Conservation (phyloP, 257 asterid species). For the Scutellaria minor region DNA sequence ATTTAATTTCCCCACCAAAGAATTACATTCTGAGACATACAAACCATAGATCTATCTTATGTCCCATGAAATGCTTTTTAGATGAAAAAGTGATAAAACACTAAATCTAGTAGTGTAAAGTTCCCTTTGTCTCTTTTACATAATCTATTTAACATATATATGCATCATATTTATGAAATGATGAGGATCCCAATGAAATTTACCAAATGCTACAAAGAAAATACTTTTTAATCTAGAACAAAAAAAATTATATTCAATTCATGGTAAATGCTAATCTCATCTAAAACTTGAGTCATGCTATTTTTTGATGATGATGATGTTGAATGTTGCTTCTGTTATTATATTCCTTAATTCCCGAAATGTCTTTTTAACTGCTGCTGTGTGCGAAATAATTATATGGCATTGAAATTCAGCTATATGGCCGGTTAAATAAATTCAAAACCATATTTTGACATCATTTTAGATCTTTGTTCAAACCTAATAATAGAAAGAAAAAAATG, state of each 20-base stretch:
- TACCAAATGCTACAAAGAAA: neutral
- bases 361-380: too few relatives aligned
- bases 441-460: too few relatives aligned
- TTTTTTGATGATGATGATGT: neutral
- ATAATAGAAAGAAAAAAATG: too few relatives aligned
- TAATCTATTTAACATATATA: neutral
- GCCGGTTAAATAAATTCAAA: too few relatives aligned
- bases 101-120: neutral
- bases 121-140: neutral
- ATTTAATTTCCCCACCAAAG: neutral
- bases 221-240: neutral
- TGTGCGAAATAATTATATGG: too few relatives aligned
- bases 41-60: neutral
- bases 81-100: neutral
- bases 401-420: too few relatives aligned
- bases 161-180: neutral
- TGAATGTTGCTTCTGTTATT: neutral
- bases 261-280: neutral
- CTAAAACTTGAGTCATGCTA: constrained; percentile 6
- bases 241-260: neutral
- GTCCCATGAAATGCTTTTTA: constrained; percentile 2
- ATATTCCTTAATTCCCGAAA: too few relatives aligned
- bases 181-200: neutral
- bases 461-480: too few relatives aligned
- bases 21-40: neutral